Evolutionary conservation across 1,284 basidiomycete genomes (phyloP), one percentile per base, ranked within the genome.

Genomic region (Cerrena zonata): DNA sequence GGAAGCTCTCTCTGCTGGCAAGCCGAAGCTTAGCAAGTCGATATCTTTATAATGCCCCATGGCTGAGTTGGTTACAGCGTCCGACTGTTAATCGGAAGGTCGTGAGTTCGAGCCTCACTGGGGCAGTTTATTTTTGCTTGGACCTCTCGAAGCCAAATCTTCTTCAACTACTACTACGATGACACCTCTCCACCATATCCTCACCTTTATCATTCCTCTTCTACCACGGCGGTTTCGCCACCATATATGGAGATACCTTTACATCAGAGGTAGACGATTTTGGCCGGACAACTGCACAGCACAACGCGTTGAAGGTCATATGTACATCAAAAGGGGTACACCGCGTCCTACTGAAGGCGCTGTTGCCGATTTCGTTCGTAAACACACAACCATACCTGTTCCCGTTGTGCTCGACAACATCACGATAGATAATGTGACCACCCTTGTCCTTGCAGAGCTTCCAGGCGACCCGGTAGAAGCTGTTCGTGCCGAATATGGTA

Each of bases 71-170:
- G 81, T 83, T 76, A 83, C 74, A 82, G 82, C 82, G 81, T 84
- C 79, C 80, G 82, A 83, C 80, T 83, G 80, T 84, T 82, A 79
- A 80, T 83, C 80, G 80, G 79, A 82, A 82, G 80, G 79, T 82
- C 80, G 75, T 74, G 80, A 82, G 81, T 82, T 83, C 81, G 77
- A 83, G 71, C 78, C 80, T 83, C 80, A 74, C 72, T 71, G 79
- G 80, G 78, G 80, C 80, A 83, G 80, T n/a, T n/a, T n/a, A n/a
- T n/a, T n/a, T n/a, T n/a, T n/a, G n/a, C n/a, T n/a, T n/a, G n/a
- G n/a, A n/a, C n/a, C n/a, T n/a, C n/a, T n/a, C n/a, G n/a, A n/a
- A n/a, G n/a, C n/a, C n/a, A n/a, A n/a, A n/a, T n/a, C n/a, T n/a
- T n/a, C n/a, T n/a, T n/a, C n/a, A n/a, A n/a, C n/a, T n/a, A n/a